Evolutionary conservation across 306 rosid species (phyloP).

Genomic region (Quercus glauca): DNA sequence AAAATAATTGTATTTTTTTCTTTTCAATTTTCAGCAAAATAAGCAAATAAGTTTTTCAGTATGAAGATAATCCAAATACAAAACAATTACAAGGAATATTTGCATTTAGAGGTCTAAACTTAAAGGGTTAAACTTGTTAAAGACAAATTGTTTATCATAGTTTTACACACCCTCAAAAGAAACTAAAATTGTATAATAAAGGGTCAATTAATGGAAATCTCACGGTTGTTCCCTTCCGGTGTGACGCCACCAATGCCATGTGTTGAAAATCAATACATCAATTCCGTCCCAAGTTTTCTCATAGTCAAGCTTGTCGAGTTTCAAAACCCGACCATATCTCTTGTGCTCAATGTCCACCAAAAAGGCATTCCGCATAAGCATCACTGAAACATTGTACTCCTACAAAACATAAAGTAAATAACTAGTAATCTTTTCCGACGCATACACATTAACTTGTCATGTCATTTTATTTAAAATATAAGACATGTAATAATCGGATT

Average conservation of each 20-base stretch:
- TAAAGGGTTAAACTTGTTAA: too few species aligned
- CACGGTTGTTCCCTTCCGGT: conserved; percentile 21
- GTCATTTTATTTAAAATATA: too few species aligned
- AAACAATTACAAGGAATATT: too few species aligned
- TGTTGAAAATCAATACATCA: conserved; percentile 34
- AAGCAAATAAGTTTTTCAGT: too few species aligned
- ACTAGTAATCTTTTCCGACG: too few species aligned
- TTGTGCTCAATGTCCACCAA: conserved; percentile 12
- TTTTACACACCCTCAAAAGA: background rate
- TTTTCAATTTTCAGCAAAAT: too few species aligned
- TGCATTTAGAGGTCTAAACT: too few species aligned
- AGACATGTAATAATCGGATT: too few species aligned
- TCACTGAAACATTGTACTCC: conserved; percentile 22
- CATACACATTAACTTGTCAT: too few species aligned
- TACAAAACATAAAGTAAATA: background rate
- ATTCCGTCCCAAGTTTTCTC: conserved; percentile 12
- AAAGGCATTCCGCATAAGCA: conserved; percentile 15
- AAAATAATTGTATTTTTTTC: too few species aligned
- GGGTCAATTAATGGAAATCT: background rate
- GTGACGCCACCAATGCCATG: conserved; percentile 42
- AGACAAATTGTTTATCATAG: background rate
- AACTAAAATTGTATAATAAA: background rate
- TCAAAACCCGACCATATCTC: conserved; percentile 20
- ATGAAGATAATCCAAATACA: too few species aligned
- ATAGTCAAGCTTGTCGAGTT: conserved; percentile 19